These are phyloP conservation scores for Blastobotrys serpentis DNA, from an alignment of 1,139 yeast species.

Conservation along the genomic window DNA sequence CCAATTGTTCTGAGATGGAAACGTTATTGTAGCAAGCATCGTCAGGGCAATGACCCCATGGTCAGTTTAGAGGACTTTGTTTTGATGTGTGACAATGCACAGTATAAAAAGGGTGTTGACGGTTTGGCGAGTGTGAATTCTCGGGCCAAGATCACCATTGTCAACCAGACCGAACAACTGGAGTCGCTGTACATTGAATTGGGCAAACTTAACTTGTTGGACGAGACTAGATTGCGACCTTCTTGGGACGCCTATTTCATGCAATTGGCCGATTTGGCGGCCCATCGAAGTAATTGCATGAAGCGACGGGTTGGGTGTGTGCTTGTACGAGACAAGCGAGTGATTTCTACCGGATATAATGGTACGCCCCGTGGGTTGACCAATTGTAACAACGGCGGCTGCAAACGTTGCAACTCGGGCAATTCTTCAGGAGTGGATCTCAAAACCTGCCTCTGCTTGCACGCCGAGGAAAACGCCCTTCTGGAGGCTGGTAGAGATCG, in stretches of 20 bases:
- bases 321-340: constrained; percentile 78
- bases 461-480: constrained; percentile 96
- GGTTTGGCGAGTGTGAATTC: constrained; percentile 53
- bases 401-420: constrained; percentile 68
- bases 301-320: constrained; percentile 96
- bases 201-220: constrained; percentile 53
- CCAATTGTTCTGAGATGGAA: constrained; percentile 57
- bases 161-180: constrained; percentile 55
- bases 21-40: constrained; percentile 38
- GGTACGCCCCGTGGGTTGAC: constrained; percentile 89
- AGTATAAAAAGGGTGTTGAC: constrained; percentile 40
- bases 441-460: constrained; percentile 86
- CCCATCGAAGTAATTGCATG: constrained; percentile 92
- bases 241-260: constrained; percentile 96
- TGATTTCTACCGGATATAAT: constrained; percentile 93
- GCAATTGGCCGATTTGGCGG: constrained; percentile 90
- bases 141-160: constrained; percentile 58
- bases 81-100: constrained; percentile 45
- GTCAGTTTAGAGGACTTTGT: constrained; percentile 43
- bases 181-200: constrained; percentile 53
- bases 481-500: constrained; percentile 92
- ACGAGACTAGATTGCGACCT: constrained; percentile 73
- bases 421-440: constrained; percentile 64
- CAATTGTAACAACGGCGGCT: constrained; percentile 96
- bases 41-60: background rate